Conservation (phyloP, 2,329 filamentous ascomycete genomes). For the Hypomyces perniciosus region DNA sequence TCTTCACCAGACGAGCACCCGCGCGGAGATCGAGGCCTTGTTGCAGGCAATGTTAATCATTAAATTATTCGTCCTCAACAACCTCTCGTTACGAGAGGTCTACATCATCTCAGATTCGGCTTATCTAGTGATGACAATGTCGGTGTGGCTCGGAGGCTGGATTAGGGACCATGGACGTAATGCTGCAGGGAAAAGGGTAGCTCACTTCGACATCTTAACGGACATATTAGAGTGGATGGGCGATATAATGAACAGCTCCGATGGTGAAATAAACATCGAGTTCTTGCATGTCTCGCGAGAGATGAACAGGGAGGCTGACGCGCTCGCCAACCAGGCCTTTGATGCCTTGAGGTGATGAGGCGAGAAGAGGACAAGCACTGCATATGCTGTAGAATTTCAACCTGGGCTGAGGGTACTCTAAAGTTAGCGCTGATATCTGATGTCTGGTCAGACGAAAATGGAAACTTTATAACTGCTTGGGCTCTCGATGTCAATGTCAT, state of each 20-base stretch:
- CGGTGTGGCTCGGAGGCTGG: background rate
- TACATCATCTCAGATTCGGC: background rate
- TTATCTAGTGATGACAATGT: background rate
- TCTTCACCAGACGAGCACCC: background rate
- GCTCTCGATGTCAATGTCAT: too few relatives aligned
- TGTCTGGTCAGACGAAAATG: too few relatives aligned
- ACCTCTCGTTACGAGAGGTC: background rate
- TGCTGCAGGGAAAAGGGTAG: background rate
- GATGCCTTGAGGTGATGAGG: too few relatives aligned
- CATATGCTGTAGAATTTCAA: too few relatives aligned
- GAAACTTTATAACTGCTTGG: too few relatives aligned
- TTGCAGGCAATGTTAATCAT: background rate
- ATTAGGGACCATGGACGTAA: background rate
- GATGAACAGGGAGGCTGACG: background rate
- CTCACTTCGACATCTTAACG: background rate
- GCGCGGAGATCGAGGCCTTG: conserved; percentile 1
- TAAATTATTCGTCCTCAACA: background rate
- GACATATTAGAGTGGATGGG: background rate
- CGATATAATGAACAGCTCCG: background rate
- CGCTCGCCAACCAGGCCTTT: background rate
- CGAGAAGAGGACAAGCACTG: too few relatives aligned
- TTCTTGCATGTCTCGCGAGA: background rate
- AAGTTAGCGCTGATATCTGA: too few relatives aligned
- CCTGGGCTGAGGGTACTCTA: too few relatives aligned
- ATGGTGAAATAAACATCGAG: background rate